Evolutionary conservation across 2,329 filamentous ascomycete genomes (phyloP), one percentile per base, ranked within the genome.

Genomic region (Cryphonectria nitschkei): DNA sequence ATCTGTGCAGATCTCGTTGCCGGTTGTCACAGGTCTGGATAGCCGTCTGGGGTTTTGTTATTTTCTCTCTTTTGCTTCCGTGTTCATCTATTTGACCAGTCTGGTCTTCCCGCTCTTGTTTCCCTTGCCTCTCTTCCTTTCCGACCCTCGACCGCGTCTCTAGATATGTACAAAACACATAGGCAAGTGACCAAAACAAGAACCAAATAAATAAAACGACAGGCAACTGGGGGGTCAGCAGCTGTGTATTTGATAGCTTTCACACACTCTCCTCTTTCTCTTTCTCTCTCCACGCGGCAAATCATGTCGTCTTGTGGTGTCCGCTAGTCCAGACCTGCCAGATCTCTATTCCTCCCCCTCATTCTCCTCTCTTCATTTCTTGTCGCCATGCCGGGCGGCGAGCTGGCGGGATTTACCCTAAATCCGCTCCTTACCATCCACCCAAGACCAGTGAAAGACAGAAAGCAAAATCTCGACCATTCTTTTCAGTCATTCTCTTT

Each of bases 141-240:
- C 34, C 56, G 7, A 19, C 34, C 58, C 39, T 34, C 34, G 22
- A 50, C 29, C 56, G 14, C 34, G 6, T 69, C 52, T 50, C 61
- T n/a, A 52, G 26, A 60, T 72, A 68, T 72, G 26, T 70, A 72
- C 68, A 72, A 41, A 54, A 34, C 39, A 67, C 61, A 11, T 26
- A 62, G 19, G 43, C 46, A 56, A 52, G 39, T 56, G 29, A 65
- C 54, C 62, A 50, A 41, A 68, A 58, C n/a, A 68, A 72, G 16
- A 43, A 43, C 13, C 6, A n/a, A n/a, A 50, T n/a, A 19, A 50
- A 39, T 39, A 22, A 50, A 50, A 50, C 22, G 34, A 58, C 26
- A 58, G 54, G 54, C 34, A 67, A 65, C 70, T 52, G 50, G 65
- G 34, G 34, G 7, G 16, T 32, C 43, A 58, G 13, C 65, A 65